phyloP scores from a whole-genome alignment of 495 filamentous ascomycete species.

The Trichoderma virens region DNA sequence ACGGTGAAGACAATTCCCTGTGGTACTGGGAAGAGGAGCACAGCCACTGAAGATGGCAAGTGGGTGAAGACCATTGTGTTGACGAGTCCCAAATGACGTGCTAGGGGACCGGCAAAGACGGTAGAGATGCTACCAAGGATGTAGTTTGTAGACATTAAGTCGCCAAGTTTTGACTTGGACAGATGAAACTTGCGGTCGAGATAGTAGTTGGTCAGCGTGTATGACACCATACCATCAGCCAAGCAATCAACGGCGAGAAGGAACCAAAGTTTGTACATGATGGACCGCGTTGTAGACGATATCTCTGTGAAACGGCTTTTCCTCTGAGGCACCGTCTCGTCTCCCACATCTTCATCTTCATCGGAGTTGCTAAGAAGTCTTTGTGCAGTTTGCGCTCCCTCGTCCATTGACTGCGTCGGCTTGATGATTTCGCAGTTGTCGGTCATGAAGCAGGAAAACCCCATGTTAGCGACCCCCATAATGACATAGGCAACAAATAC shows the following conservation, averaged over 20 bases:
- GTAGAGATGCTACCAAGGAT: conserved; percentile 42
- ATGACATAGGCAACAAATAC: conserved; percentile 30
- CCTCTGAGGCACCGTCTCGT: not conserved
- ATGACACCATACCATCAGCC: conserved; percentile 67
- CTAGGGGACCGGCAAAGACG: conserved; percentile 65
- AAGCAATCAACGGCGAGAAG: conserved; percentile 73
- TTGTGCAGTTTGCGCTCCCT: not conserved
- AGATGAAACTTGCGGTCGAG: conserved; percentile 69
- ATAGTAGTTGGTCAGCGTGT: conserved; percentile 69
- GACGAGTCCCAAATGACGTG: conserved; percentile 69
- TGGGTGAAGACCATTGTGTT: conserved; percentile 47
- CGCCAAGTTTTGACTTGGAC: conserved; percentile 48
- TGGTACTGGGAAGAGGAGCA: conserved; percentile 30
- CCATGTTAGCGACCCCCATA: conserved; percentile 31
- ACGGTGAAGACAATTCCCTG: conserved; percentile 42
- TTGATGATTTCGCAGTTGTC: conserved; percentile 29
- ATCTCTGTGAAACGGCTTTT: conserved; percentile 39
- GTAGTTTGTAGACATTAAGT: conserved; percentile 28
- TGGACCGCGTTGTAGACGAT: conserved; percentile 45
- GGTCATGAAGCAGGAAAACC: conserved; percentile 22
- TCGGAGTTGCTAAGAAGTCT: conserved; percentile 4
- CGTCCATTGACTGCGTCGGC: conserved; percentile 3
- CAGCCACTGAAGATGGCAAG: conserved; percentile 35
- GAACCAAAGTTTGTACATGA: conserved; percentile 64
- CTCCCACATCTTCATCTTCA: not conserved